Percentiles rank a stretch among this genome's conserved stretches.
Evolutionary conservation across 176 grass and related monocot genomes (phyloP).

Genomic region (Alopecurus myosuroides): DNA sequence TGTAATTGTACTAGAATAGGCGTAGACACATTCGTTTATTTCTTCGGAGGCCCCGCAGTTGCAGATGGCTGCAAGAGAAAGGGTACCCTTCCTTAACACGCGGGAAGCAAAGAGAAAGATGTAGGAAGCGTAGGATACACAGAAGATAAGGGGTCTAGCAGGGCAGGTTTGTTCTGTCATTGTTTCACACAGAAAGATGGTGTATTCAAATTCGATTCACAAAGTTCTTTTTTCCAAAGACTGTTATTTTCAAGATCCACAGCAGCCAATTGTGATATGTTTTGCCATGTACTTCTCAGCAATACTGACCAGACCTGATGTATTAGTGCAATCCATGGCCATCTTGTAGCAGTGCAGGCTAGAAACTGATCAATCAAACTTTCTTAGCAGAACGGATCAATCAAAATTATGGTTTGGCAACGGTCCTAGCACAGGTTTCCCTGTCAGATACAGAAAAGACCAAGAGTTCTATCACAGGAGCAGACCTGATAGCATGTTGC

Average conservation of each 20-base stretch:
- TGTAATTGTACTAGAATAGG: slow-evolving; percentile 29
- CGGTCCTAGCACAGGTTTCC: not conserved
- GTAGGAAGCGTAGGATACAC: slow-evolving; percentile 25
- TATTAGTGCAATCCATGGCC: not conserved
- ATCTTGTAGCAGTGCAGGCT: not conserved
- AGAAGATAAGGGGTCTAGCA: not conserved
- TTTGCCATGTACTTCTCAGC: not conserved
- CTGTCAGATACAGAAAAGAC: not conserved
- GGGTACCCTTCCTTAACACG: slow-evolving; percentile 27
- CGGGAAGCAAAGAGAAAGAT: not conserved
- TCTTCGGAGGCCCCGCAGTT: slow-evolving; percentile 34
- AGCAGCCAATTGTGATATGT: not conserved
- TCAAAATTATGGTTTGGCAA: not conserved
- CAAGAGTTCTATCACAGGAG: not conserved
- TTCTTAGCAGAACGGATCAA: not conserved
- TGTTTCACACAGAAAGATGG: slow-evolving; percentile 15
- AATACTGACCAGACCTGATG: not conserved
- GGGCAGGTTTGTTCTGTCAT: slow-evolving; percentile 14
- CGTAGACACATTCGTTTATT: slow-evolving; percentile 56
- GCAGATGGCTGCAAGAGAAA: slow-evolving; percentile 28
- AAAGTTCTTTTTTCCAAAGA: not conserved
- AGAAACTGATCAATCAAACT: not conserved
- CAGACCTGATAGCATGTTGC: not conserved
- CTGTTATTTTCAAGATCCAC: not conserved
- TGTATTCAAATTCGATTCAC: slow-evolving; percentile 13